Evolutionary conservation across 1,284 basidiomycete genomes (phyloP), one percentile per base, ranked within the genome.

Genomic region (Calocybe gambosa): DNA sequence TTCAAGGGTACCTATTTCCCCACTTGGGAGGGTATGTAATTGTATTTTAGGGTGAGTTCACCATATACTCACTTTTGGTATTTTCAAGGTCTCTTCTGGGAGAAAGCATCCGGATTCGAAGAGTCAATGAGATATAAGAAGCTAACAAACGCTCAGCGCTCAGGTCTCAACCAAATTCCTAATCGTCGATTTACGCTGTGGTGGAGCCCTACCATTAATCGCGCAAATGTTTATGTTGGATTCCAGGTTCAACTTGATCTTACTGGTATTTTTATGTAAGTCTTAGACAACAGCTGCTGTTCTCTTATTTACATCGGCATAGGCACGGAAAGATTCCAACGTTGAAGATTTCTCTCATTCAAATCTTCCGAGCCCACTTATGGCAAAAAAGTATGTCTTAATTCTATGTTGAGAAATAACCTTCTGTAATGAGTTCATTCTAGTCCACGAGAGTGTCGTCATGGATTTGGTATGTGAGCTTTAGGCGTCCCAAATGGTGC

Each of bases 151-250:
- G 95, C 90, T 23, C 95, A 93, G 72, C 85, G 93, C 39, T 96
- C 93, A 34, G 93, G 94, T 88, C 71, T 97, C 35, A 93, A 93
- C 63, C 94, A 99, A 66, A 97, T 99, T 64, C 96, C 96, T 5
- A 99, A 99, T 66, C 93, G 96, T 82, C 89, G 95, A n/a, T 99
- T 99, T 74, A 99, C 94, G 2, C 77, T 99, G 5, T 99, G 96
- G 96, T 99, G 95, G 95, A 93, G 89, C 62, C 93, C 93, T 15
- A 93, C 90, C 0, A 93, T 98, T 73, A 98, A 98, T 69, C 89
- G 94, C 55, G 93, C 94, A 46, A 99, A 98, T 63, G 93, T 98
- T 65, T 98, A 98, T 62, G 93, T 98, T 62, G 96, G 95, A 80
- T 99, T 99, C 88, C 96, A 99, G 68, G 96, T 99, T 16, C 96